These are phyloP conservation scores for Phytophthora constricta DNA, from an alignment of 352 stramenopile genomes.

Conservation along the genomic window DNA sequence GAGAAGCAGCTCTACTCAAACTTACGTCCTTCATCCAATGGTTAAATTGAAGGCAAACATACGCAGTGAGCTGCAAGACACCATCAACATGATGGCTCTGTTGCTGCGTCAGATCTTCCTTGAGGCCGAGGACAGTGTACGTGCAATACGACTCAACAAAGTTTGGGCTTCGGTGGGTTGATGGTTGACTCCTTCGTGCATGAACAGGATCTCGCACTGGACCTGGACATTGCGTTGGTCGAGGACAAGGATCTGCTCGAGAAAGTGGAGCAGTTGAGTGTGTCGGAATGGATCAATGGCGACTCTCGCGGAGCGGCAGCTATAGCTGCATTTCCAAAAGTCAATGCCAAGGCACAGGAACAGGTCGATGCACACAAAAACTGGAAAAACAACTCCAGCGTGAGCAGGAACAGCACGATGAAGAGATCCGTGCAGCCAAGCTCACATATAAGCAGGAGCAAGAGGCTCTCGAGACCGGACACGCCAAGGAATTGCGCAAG, in stretches of 20 bases:
- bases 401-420: slow-evolving; percentile 55
- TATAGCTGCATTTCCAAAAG: slow-evolving; percentile 26
- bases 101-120: slow-evolving; percentile 82
- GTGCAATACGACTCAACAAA: not conserved
- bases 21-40: not conserved
- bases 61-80: slow-evolving; percentile 80
- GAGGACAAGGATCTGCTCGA: slow-evolving; percentile 79
- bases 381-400: slow-evolving; percentile 46
- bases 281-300: slow-evolving; percentile 71
- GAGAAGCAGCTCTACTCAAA: too few relatives aligned
- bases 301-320: slow-evolving; percentile 32
- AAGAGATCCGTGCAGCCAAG: slow-evolving; percentile 66
- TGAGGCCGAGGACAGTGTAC: slow-evolving; percentile 71
- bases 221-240: slow-evolving; percentile 76
- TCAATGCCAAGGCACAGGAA: slow-evolving; percentile 35
- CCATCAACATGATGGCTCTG: slow-evolving; percentile 89
- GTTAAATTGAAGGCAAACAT: slow-evolving; percentile 60
- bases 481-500: slow-evolving; percentile 57
- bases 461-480: slow-evolving; percentile 54
- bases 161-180: not conserved
- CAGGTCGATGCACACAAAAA: slow-evolving; percentile 23
- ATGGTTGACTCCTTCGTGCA: not conserved
- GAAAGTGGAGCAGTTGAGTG: slow-evolving; percentile 77
- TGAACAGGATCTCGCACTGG: slow-evolving; percentile 60
- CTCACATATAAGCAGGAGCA: slow-evolving; percentile 54